Percentiles rank a stretch among this genome's conserved stretches.
These are phyloP conservation scores for Sarocladiaceae sp. DNA, from an alignment of 2,329 filamentous ascomycete species.

Conservation along the genomic window DNA sequence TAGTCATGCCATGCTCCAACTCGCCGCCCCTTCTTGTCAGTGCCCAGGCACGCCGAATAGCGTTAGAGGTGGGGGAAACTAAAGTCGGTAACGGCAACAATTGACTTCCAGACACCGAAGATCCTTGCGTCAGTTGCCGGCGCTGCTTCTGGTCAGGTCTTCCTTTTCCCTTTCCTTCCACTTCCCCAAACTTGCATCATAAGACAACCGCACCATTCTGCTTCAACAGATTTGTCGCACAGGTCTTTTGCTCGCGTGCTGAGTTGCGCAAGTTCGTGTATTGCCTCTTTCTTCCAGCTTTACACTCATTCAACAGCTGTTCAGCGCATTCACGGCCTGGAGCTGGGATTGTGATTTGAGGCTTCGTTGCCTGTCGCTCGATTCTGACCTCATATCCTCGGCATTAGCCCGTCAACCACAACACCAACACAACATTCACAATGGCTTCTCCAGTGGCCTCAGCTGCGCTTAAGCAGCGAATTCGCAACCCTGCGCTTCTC, in stretches of 20 bases:
- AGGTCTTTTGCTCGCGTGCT: no score
- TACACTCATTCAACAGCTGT: background rate
- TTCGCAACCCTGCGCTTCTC: conserved; percentile 72
- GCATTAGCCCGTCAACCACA: background rate
- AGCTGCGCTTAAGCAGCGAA: conserved; percentile 69
- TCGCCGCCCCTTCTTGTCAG: background rate
- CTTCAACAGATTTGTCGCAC: no score
- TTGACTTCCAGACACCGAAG: conserved; percentile 7
- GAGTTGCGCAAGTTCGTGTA: background rate
- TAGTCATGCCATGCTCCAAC: background rate
- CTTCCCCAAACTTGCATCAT: background rate
- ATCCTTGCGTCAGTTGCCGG: conserved; percentile 8
- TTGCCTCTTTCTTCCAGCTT: background rate
- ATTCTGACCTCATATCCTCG: background rate
- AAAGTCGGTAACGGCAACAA: background rate
- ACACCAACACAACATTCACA: background rate
- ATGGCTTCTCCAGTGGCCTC: conserved; percentile 58
- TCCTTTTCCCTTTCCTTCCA: background rate
- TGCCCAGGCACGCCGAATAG: background rate
- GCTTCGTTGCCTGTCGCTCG: background rate
- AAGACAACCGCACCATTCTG: background rate
- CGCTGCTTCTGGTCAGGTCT: background rate
- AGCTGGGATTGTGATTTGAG: background rate
- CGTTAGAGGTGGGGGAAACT: background rate
- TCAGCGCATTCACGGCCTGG: background rate